Base-by-base conservation (phyloP, 192 early-diverging fungal genomes). In the Podila epigama region DNA sequence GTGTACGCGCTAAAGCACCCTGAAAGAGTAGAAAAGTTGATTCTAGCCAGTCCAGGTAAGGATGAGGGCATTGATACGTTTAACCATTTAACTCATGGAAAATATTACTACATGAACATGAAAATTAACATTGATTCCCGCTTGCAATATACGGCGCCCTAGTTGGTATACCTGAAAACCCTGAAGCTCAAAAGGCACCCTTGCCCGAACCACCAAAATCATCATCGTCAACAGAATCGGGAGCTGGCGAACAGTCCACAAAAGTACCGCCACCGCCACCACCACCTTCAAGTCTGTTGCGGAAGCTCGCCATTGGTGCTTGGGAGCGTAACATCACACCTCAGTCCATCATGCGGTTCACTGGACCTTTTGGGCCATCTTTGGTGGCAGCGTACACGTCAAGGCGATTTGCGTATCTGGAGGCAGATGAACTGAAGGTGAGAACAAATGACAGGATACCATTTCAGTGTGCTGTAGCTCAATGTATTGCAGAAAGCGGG, bases 1-100 rank as follows among this genome's bases (percentile, higher is more conserved):
- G 85, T 87, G 8, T 99, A 99, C 68, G 92, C 97, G 7, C 79
- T 96, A 25, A 92, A 92, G 64, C 92, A 97, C 68, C 95, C 96
- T 3, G 79, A 93, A 31, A 87, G 86, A 8, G 94, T 99, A 32
- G 91, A 93, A 63, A 92, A 92, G 60, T 85, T 99, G 37, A 89
- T 97, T 36, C 85, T 99, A 20, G 87, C 94, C 3, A 95, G 93
- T 51, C 96, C 96, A n/a, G 91, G 86, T 84, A 83, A 53, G 22
- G 16, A 29, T 25, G n/a, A n/a, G n/a, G n/a, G n/a, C n/a, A n/a
- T n/a, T n/a, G n/a, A n/a, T n/a, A n/a, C n/a, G n/a, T n/a, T n/a
- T n/a, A n/a, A n/a, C n/a, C n/a, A n/a, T n/a, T n/a, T n/a, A n/a
- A n/a, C n/a, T n/a, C n/a, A n/a, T n/a, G n/a, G n/a, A n/a, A n/a